A percentile compares a stretch with the other conserved stretches of the same genome.
Conservation (phyloP, 2,329 filamentous ascomycete species). For the Hymenoscyphus scutula region DNA sequence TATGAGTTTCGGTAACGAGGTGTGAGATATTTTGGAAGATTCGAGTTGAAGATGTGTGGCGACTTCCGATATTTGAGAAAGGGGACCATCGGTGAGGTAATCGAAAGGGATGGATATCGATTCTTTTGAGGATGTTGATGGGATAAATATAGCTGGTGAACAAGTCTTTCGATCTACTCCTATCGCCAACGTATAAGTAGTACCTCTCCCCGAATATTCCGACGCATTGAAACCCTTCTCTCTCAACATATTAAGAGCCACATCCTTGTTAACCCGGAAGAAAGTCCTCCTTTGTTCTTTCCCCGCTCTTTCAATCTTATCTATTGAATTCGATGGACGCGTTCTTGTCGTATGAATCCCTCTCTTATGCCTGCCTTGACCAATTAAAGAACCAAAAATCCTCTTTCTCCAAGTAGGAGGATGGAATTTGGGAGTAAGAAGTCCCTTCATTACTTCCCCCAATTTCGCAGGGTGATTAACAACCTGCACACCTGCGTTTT, state of each 20-base stretch:
- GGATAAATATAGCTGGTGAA: slow-evolving; percentile 61
- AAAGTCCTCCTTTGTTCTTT: slow-evolving; percentile 48
- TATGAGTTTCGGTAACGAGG: slow-evolving; percentile 47
- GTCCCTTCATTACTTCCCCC: slow-evolving; percentile 62
- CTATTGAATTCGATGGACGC: slow-evolving; percentile 5
- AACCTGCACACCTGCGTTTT: slow-evolving; percentile 64
- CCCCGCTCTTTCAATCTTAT: background rate
- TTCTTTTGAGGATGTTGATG: slow-evolving; percentile 40
- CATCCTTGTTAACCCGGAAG: slow-evolving; percentile 54
- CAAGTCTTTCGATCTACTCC: slow-evolving; percentile 62
- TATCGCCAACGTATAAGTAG: slow-evolving; percentile 56
- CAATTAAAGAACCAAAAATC: slow-evolving; percentile 31
- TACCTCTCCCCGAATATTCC: slow-evolving; percentile 37
- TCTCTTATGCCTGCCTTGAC: slow-evolving; percentile 46
- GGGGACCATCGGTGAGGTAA: slow-evolving; percentile 50
- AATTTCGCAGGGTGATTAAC: slow-evolving; percentile 76
- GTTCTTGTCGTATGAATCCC: slow-evolving; percentile 48
- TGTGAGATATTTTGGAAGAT: slow-evolving; percentile 39
- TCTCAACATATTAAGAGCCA: slow-evolving; percentile 55
- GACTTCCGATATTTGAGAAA: slow-evolving; percentile 43
- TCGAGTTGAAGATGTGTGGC: slow-evolving; percentile 51
- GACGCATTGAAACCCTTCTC: slow-evolving; percentile 46
- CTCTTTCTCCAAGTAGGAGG: slow-evolving; percentile 33
- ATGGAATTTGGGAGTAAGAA: slow-evolving; percentile 47
- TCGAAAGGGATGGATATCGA: slow-evolving; percentile 60